Evolutionary conservation across 257 asterid genomes (phyloP), one percentile per base, ranked within the genome.

Genomic region (Capsicum pubescens): DNA sequence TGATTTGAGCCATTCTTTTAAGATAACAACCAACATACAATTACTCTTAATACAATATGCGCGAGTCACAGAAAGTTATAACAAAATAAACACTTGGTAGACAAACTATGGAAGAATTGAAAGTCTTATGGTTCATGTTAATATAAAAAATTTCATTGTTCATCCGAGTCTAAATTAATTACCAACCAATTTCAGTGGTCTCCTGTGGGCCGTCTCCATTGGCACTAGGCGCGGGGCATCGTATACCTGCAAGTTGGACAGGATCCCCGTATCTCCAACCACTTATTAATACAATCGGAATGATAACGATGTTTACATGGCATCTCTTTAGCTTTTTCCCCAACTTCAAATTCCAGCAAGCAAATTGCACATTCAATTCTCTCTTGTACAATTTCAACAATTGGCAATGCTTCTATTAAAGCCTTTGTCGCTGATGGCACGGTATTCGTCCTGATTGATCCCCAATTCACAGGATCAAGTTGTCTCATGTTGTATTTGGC

Each of bases 221-320:
- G 10, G 11, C 9, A 55, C 42, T 26, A 44, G 48, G 8, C 4
- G 44, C 44, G 44, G 9, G 92, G 90, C 93, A 92, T 85, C 17
- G 54, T 60, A 86, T 63, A 90, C 66, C 92, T 84, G 71, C 95
- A 92, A 82, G 88, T 66, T 84, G 93, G 93, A 70, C 93, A 92
- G 32, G 92, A 85, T 0, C 87, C 92, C 61, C 82, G 92, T 44
- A 88, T 82, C 61, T 87, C 84, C 36, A 92, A 46, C 95, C 93
- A 90, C 83, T 42, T 52, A 17, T 84, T 89, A 44, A 92, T 84
- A 64, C 93, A 92, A 16, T 15, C 78, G 2, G 84, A 46, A 77
- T 91, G 91, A 56, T 89, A 92, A 48, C 48, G 74, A 46, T 92
- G 95, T 63, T 85, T 59, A 61, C 95, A 88, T 8, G 95, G 90